Evolutionary conservation across 1,139 yeast species (phyloP).

Genomic region (Citeromyces hawaiiensis): DNA sequence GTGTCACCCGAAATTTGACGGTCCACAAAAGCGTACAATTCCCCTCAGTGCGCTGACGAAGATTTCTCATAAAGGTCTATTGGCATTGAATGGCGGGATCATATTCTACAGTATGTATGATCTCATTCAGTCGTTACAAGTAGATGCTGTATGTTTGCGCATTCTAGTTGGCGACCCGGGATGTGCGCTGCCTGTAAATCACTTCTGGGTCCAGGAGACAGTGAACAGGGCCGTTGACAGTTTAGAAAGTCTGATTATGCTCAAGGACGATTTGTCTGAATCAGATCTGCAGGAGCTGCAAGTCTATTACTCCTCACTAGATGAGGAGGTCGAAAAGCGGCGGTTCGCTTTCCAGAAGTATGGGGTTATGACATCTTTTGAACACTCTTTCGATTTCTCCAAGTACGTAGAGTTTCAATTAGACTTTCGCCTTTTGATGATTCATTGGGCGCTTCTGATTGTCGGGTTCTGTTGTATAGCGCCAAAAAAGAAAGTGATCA

Average conservation of each 20-base stretch:
- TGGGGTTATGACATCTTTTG: not conserved
- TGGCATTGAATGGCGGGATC: slow-evolving; percentile 9
- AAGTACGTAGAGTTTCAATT: slow-evolving; percentile 9
- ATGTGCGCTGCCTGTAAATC: slow-evolving; percentile 21
- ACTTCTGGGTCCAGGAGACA: slow-evolving; percentile 26
- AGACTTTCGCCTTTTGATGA: slow-evolving; percentile 22
- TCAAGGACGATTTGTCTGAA: slow-evolving; percentile 7
- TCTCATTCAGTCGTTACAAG: slow-evolving; percentile 35
- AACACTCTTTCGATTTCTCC: not conserved
- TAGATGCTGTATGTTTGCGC: slow-evolving; percentile 28
- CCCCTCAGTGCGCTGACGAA: slow-evolving; percentile 10
- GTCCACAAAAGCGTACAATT: not conserved
- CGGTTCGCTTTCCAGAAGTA: not conserved
- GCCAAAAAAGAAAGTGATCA: slow-evolving; percentile 15
- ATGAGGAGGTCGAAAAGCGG: not conserved
- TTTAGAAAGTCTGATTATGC: slow-evolving; percentile 12
- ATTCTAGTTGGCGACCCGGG: slow-evolving; percentile 23
- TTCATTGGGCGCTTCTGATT: slow-evolving; percentile 23
- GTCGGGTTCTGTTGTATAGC: slow-evolving; percentile 20
- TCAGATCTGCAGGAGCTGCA: slow-evolving; percentile 5
- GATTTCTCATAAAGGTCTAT: slow-evolving; percentile 13
- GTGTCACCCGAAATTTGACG: slow-evolving; percentile 13
- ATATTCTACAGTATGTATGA: slow-evolving; percentile 41
- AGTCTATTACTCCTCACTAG: slow-evolving; percentile 6
- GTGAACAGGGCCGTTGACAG: slow-evolving; percentile 23